A percentile compares a stretch with the other conserved stretches of the same genome.
These are phyloP conservation scores for Mycena haematopus DNA, from an alignment of 768 basidiomycete genomes.

Conservation along the genomic window DNA sequence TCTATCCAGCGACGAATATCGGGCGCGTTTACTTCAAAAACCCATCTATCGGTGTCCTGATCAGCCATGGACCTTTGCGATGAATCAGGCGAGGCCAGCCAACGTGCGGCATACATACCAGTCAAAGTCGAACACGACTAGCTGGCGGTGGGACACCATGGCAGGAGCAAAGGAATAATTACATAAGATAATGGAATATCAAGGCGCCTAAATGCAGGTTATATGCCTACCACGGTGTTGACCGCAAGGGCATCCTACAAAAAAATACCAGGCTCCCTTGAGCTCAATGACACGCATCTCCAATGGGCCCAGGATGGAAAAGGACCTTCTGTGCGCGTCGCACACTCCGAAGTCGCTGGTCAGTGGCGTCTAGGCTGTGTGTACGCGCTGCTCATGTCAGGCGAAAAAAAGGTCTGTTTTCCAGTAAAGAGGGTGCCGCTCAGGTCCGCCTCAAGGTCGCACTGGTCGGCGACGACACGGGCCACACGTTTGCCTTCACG, in stretches of 20 bases:
- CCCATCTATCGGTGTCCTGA: conserved; percentile 95
- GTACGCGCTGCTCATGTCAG: conserved; percentile 25
- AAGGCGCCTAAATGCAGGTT: conserved; percentile 15
- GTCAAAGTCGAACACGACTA: conserved; percentile 96
- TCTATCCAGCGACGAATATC: conserved; percentile 86
- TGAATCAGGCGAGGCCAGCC: conserved; percentile 21
- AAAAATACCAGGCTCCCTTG: conserved; percentile 76
- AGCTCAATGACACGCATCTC: conserved; percentile 74
- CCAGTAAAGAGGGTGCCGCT: conserved; percentile 82
- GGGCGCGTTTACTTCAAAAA: conserved; percentile 87
- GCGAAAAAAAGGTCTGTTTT: conserved; percentile 69
- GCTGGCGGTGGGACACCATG: conserved; percentile 51
- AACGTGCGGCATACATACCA: conserved; percentile 58
- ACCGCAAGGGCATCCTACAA: conserved; percentile 86
- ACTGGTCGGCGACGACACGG: conserved; percentile 69
- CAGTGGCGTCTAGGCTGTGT: conserved; percentile 38
- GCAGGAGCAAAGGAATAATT: conserved; percentile 19
- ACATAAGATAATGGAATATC: conserved; percentile 33
- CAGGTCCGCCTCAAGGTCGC: conserved; percentile 83
- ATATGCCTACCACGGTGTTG: conserved; percentile 72
- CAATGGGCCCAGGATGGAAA: conserved; percentile 84
- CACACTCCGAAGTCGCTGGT: conserved; percentile 68
- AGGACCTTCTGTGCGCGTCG: conserved; percentile 67
- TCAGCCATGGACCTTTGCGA: conserved; percentile 81
- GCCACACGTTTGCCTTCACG: conserved; percentile 85